Percentiles rank a stretch among this genome's conserved stretches.
phyloP scores from a whole-genome alignment of 2,329 filamentous ascomycete genomes.

The Cercospora sesami region DNA sequence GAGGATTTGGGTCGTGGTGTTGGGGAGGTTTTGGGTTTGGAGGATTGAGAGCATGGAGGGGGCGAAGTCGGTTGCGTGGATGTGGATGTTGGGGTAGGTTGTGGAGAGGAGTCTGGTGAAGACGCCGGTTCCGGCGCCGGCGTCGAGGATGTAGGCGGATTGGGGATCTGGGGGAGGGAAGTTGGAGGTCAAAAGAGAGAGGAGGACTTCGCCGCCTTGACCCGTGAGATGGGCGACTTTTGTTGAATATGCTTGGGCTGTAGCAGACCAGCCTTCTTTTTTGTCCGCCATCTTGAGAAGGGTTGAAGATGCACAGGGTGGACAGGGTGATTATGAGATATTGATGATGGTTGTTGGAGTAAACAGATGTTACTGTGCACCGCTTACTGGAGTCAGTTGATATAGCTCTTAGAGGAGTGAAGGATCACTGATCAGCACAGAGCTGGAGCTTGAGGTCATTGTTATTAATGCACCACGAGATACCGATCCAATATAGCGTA shows the following conservation, averaged over 20 bases:
- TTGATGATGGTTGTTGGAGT: not conserved
- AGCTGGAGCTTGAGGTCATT: not conserved
- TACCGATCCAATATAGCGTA: not conserved
- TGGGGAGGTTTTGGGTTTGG: slow-evolving; percentile 3
- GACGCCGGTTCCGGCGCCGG: slow-evolving; percentile 19
- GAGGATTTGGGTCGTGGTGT: slow-evolving; percentile 7
- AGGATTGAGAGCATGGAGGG: slow-evolving; percentile 12
- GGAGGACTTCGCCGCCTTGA: slow-evolving; percentile 11
- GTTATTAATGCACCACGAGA: not conserved
- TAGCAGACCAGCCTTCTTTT: slow-evolving; percentile 10
- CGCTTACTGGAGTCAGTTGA: not conserved
- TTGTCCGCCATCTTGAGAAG: slow-evolving; percentile 4
- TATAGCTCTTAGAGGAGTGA: not conserved
- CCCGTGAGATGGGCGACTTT: slow-evolving; percentile 7
- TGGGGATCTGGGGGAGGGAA: not conserved
- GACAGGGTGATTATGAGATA: not conserved
- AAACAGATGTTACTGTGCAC: not conserved
- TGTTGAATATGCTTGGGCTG: slow-evolving; percentile 5
- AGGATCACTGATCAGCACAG: not conserved
- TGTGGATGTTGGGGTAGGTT: slow-evolving; percentile 1
- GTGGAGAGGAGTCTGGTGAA: slow-evolving; percentile 9
- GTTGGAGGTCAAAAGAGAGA: slow-evolving; percentile 4
- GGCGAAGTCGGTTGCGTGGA: slow-evolving; percentile 12
- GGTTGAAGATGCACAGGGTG: not conserved
- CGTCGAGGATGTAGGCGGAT: slow-evolving; percentile 13